phyloP scores from a whole-genome alignment of 2,329 filamentous ascomycete genomes.

The Neoscytalidium dimidiatum region DNA sequence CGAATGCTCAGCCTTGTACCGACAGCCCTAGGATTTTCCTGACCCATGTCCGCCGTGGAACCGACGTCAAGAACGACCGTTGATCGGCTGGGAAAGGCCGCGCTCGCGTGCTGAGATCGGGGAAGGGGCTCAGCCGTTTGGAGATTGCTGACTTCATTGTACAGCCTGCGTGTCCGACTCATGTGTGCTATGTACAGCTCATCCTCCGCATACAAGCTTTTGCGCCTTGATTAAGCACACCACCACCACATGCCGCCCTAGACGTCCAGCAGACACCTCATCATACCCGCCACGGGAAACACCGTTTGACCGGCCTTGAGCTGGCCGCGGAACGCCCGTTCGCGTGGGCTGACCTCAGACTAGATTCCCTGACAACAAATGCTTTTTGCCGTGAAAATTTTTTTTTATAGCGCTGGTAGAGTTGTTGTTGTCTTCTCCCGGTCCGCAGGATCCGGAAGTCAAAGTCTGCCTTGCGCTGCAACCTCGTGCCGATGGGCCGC shows the following conservation, averaged over 20 bases:
- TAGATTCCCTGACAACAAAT: background rate
- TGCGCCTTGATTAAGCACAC: constrained; percentile 7
- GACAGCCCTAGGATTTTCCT: constrained; percentile 19
- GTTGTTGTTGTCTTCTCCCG: background rate
- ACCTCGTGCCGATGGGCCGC: background rate
- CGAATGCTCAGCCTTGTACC: constrained; percentile 29
- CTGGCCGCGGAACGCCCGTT: background rate
- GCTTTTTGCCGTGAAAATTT: constrained; percentile 11
- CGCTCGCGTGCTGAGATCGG: constrained; percentile 15
- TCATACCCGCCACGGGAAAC: background rate
- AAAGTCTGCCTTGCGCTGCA: constrained; percentile 2
- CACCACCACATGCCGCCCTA: background rate
- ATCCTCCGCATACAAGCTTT: constrained; percentile 13
- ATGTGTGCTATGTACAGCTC: constrained; percentile 19
- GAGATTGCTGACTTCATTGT: constrained; percentile 17
- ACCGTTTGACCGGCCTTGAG: background rate
- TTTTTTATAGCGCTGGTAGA: constrained; percentile 1
- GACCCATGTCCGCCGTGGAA: constrained; percentile 8
- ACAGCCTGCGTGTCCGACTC: constrained; percentile 12
- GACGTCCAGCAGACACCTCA: constrained; percentile 2
- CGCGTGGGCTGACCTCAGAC: constrained; percentile 8
- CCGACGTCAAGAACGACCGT: constrained; percentile 1
- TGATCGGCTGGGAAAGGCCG: background rate
- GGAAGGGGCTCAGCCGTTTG: background rate
- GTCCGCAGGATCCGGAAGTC: background rate